A percentile compares a stretch with the other conserved stretches of the same genome.
Conservation (phyloP, 1,284 basidiomycete genomes). For the Meira miltonrushii region DNA sequence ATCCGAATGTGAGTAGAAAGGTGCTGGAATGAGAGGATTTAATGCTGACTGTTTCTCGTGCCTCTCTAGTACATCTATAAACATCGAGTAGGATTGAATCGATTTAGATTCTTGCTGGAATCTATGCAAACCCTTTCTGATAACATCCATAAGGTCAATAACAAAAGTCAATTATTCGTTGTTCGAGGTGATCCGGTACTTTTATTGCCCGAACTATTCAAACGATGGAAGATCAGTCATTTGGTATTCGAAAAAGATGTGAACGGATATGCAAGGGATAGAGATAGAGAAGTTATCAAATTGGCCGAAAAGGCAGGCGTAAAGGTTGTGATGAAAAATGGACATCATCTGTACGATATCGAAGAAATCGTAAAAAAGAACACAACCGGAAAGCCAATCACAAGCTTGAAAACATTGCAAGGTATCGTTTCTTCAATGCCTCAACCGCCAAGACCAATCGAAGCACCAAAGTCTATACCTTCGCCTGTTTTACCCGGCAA, state of each 20-base stretch:
- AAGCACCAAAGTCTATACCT: constrained; percentile 25
- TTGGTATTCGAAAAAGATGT: constrained; percentile 52
- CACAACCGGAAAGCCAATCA: constrained; percentile 31
- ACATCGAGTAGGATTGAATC: constrained; percentile 57
- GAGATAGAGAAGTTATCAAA: constrained; percentile 24
- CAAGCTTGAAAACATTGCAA: constrained; percentile 31
- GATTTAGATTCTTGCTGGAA: constrained; percentile 57
- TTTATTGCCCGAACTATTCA: constrained; percentile 55
- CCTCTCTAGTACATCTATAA: constrained; percentile 54
- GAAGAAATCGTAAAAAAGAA: constrained; percentile 32
- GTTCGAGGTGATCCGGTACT: constrained; percentile 56
- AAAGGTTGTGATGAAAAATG: constrained; percentile 29
- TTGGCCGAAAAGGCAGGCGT: constrained; percentile 29
- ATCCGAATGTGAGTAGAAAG: constrained; percentile 20
- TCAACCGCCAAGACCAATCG: constrained; percentile 26
- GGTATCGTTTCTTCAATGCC: constrained; percentile 21
- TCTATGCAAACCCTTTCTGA: constrained; percentile 55
- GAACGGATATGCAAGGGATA: constrained; percentile 24
- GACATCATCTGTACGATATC: constrained; percentile 34
- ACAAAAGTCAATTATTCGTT: constrained; percentile 55
- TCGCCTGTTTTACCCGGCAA: constrained; percentile 8
- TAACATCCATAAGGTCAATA: constrained; percentile 53
- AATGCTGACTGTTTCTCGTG: constrained; percentile 42
- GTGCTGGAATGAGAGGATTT: not conserved
- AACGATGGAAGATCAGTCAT: constrained; percentile 58